A percentile compares a stretch with the other conserved stretches of the same genome.
These are phyloP conservation scores for Crithidia mellificae DNA, from an alignment of 208 protist genomes.

Conservation along the genomic window DNA sequence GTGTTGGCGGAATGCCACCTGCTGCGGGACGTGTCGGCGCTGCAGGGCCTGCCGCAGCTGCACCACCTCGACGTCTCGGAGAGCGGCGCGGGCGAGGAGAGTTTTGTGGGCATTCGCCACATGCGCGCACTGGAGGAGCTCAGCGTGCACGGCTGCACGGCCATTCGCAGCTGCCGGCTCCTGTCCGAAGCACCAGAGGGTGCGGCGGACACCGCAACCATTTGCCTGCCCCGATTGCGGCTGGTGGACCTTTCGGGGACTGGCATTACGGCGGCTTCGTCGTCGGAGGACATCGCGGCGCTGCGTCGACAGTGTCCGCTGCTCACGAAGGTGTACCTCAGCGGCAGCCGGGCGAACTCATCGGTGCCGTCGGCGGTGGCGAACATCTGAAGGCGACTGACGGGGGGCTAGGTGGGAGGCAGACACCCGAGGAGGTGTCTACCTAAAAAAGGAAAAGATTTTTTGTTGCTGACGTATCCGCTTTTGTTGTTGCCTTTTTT, in stretches of 20 bases:
- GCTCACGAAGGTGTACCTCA: conserved; percentile 14
- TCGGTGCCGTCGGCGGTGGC: conserved; percentile 16
- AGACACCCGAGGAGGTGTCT: too few species aligned
- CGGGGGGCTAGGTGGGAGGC: background rate
- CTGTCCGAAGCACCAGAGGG: background rate
- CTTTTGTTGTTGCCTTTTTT: too few species aligned
- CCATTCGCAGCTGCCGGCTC: conserved; percentile 9
- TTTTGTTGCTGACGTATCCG: too few species aligned
- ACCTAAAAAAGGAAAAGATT: too few species aligned
- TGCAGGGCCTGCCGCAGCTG: conserved; percentile 27
- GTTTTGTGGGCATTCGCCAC: conserved; percentile 11
- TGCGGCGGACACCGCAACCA: background rate
- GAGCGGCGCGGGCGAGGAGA: conserved; percentile 26
- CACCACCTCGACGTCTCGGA: conserved; percentile 33
- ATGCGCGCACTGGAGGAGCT: conserved; percentile 35
- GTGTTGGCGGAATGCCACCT: conserved; percentile 26
- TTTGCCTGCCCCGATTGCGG: conserved; percentile 22
- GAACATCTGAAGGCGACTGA: conserved; percentile 9
- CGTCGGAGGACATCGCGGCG: conserved; percentile 3
- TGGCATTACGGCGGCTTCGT: conserved; percentile 2
- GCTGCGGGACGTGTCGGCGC: conserved; percentile 26
- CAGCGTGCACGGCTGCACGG: conserved; percentile 29
- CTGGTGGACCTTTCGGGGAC: conserved; percentile 24
- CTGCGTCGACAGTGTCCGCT: conserved; percentile 21
- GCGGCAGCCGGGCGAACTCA: background rate